Evolutionary conservation across 2,329 filamentous ascomycete species (phyloP), one percentile per base, ranked within the genome.

Genomic region (Aspergillus tanneri): DNA sequence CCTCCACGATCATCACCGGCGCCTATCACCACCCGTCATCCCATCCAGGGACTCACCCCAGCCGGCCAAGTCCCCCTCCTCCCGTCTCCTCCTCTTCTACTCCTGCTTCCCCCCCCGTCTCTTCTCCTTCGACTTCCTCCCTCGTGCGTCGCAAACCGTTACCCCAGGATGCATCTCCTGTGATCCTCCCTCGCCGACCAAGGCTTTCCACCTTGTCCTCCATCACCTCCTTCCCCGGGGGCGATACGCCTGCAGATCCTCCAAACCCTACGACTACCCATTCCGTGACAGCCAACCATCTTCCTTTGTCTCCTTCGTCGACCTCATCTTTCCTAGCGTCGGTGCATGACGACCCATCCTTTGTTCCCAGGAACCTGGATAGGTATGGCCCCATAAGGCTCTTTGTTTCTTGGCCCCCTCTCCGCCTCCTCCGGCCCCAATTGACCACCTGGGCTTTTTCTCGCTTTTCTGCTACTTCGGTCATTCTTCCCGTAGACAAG

Each of bases 81-180:
- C 50, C 52, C 47, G 24, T 52, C 49, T 40, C 40, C 50, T 52
- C 28, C 49, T 50, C 51, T 37, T 40, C 49, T 40, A 41, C 49
- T 47, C 44, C 34, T 48, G 46, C 39, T 14, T 37, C 36, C 18
- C 23, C 41, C 28, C 49, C 40, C 27, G 42, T 43, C 44, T 25
- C 68, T 34, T 68, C 69, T 56, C 69, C 72, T 52, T 66, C 71
- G 49, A 62, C 66, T 49, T 63, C 72, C 32, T 71, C 73, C 52
- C 69, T 72, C 46, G 69, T 80, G 50, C 74, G 74, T 57, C 72
- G 78, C 57, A 81, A 81, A 64, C 78, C 79, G 58, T 65, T 82
- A 53, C 79, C 79, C 52, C 66, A 71, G 50, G 73, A 73, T 67
- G 70, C 71, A 53, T 75, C 77, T 43, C 73, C 77, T 54, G 68